Conservation (phyloP, 176 grass and related monocot species). For the Dendrocalamus sinicus region DNA sequence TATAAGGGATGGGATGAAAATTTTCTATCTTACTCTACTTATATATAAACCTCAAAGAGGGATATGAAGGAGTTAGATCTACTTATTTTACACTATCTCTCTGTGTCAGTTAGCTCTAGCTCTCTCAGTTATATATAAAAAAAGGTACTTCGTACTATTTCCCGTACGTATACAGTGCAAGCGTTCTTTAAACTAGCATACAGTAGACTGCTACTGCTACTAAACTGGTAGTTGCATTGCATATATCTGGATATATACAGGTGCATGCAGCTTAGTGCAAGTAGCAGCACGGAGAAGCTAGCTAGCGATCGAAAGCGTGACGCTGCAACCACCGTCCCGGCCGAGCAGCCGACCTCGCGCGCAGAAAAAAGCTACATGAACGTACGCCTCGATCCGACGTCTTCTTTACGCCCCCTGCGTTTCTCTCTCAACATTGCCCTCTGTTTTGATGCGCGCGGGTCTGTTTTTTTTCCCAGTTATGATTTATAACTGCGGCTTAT, state of each 20-base stretch:
- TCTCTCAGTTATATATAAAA: no score
- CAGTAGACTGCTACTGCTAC: not conserved
- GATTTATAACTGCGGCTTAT: no score
- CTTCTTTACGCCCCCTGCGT: not conserved
- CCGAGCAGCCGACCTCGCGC: not conserved
- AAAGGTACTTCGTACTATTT: not conserved
- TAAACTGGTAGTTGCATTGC: not conserved
- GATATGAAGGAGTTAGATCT: rapidly evolving
- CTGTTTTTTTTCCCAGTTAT: no score
- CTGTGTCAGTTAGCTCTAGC: no score
- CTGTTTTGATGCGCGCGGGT: not conserved
- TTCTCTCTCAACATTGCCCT: not conserved
- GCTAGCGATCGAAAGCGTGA: conserved; percentile 7
- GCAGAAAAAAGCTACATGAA: not conserved
- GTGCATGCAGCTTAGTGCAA: conserved; percentile 8
- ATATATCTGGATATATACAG: not conserved
- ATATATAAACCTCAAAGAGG: no score
- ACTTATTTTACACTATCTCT: no score
- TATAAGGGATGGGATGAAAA: no score
- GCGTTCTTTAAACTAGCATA: not conserved
- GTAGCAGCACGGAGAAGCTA: conserved; percentile 1
- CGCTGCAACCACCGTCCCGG: conserved; percentile 39
- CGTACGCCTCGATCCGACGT: not conserved
- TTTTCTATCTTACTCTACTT: no score
- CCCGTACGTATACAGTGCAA: not conserved